Conservation (phyloP, 345 rosid species). For the Laguncularia racemosa region DNA sequence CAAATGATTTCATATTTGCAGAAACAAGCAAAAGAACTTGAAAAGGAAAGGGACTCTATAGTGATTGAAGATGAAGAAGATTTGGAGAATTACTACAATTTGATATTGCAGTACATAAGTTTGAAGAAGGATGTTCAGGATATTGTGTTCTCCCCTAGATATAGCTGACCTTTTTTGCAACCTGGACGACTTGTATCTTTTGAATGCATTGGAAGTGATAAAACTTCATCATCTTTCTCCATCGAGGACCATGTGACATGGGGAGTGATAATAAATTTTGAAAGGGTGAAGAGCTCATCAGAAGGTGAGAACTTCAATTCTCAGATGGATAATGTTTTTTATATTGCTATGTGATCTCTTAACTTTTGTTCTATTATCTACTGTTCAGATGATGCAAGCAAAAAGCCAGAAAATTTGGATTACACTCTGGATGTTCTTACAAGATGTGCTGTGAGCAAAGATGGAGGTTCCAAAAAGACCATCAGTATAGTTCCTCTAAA, state of each 20-base stretch:
- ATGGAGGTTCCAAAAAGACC: conserved; percentile 53
- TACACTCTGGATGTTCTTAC: conserved; percentile 76
- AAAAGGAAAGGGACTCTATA: conserved; percentile 86
- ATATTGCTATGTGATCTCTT: conserved; percentile 6
- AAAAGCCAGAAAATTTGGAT: conserved; percentile 68
- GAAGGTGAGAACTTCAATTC: conserved; percentile 43
- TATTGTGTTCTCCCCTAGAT: conserved; percentile 69
- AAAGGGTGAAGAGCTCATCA: conserved; percentile 48
- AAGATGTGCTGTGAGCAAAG: conserved; percentile 69
- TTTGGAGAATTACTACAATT: conserved; percentile 66
- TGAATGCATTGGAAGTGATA: conserved; percentile 43
- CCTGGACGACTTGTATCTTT: conserved; percentile 72
- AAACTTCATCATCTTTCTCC: conserved; percentile 49
- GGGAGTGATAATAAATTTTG: conserved; percentile 81
- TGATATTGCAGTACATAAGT: conserved; percentile 62
- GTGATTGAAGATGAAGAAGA: conserved; percentile 91
- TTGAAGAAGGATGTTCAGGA: conserved; percentile 74
- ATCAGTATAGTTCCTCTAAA: conserved; percentile 53
- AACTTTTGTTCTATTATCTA: not conserved
- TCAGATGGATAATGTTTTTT: conserved; percentile 8
- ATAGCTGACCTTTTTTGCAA: conserved; percentile 80
- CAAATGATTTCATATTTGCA: conserved; percentile 24
- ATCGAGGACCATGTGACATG: conserved; percentile 66
- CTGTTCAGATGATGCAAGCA: conserved; percentile 59
- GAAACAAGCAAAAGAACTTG: conserved; percentile 70